Evolutionary conservation across 1,284 basidiomycete genomes (phyloP).

Genomic region (Papiliotrema fonsecae): DNA sequence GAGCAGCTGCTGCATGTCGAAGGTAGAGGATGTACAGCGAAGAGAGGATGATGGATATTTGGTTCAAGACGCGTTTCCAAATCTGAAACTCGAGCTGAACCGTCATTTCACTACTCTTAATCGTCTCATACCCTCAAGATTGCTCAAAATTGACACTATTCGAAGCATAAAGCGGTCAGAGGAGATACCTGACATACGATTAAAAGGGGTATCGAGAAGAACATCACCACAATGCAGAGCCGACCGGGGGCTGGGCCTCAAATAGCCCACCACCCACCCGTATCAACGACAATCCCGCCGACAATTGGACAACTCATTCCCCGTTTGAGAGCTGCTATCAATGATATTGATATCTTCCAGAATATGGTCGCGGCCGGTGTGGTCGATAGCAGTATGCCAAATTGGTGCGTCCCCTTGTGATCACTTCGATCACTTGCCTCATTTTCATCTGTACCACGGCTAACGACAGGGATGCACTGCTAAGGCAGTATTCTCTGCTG

Average conservation of each 20-base stretch:
- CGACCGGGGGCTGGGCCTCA: not conserved
- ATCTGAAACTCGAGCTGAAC: too few species aligned
- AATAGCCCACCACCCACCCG: constrained; percentile 17
- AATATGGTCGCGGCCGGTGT: constrained; percentile 28
- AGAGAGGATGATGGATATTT: too few species aligned
- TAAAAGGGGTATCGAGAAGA: too few species aligned
- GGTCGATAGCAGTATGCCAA: constrained; percentile 32
- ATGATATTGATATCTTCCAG: constrained; percentile 39
- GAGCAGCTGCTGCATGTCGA: constrained; percentile 46
- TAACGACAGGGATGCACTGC: constrained; percentile 30
- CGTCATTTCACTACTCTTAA: too few species aligned
- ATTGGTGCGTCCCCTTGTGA: constrained; percentile 28
- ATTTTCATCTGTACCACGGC: not conserved
- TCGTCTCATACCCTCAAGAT: too few species aligned
- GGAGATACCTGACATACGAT: too few species aligned
- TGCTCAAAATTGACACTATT: too few species aligned
- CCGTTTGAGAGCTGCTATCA: constrained; percentile 37
- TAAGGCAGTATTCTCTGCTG: constrained; percentile 39
- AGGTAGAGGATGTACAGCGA: too few species aligned
- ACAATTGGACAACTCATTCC: constrained; percentile 19
- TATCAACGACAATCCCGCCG: constrained; percentile 26
- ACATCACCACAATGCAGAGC: not conserved
- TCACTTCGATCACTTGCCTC: not conserved
- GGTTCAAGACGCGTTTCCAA: too few species aligned
- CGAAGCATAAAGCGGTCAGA: too few species aligned